These are phyloP conservation scores for Nemophila menziesii DNA, from an alignment of 257 asterid genomes.

Conservation along the genomic window DNA sequence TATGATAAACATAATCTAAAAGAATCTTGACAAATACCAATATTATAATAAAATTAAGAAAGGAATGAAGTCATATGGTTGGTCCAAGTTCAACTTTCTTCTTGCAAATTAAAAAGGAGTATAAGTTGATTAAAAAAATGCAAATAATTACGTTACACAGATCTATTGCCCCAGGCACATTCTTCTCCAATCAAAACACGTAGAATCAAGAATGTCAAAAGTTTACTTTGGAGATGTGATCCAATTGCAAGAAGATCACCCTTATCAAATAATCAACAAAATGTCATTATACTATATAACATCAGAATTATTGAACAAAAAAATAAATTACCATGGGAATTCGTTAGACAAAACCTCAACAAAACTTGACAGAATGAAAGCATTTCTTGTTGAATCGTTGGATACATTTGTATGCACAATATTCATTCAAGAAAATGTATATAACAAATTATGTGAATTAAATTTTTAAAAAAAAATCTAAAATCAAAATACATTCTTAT, in stretches of 20 bases:
- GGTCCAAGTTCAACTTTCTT: neutral
- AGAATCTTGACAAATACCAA: neutral
- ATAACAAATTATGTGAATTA: too few species aligned
- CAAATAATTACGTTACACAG: slow-evolving; percentile 6
- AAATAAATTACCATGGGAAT: too few species aligned
- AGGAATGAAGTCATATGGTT: neutral
- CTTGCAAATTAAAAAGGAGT: neutral
- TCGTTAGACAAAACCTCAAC: too few species aligned
- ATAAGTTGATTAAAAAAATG: neutral
- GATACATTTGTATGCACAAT: too few species aligned
- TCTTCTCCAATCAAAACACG: slow-evolving; percentile 4
- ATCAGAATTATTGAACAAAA: too few species aligned
- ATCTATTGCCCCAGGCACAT: slow-evolving; percentile 14
- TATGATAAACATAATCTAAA: neutral
- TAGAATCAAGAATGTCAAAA: slow-evolving; percentile 8
- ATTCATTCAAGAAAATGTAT: too few species aligned
- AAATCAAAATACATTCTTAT: too few species aligned
- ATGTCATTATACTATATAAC: too few species aligned
- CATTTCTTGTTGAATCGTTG: too few species aligned
- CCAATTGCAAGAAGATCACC: slow-evolving; percentile 24
- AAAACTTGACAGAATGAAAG: too few species aligned
- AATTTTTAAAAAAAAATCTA: too few species aligned
- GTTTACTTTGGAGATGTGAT: slow-evolving; percentile 18
- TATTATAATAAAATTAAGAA: neutral
- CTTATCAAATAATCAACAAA: slow-evolving; percentile 20